Base-by-base conservation (phyloP, 2,329 filamentous ascomycete species). In the Cryoendolithus antarcticus region DNA sequence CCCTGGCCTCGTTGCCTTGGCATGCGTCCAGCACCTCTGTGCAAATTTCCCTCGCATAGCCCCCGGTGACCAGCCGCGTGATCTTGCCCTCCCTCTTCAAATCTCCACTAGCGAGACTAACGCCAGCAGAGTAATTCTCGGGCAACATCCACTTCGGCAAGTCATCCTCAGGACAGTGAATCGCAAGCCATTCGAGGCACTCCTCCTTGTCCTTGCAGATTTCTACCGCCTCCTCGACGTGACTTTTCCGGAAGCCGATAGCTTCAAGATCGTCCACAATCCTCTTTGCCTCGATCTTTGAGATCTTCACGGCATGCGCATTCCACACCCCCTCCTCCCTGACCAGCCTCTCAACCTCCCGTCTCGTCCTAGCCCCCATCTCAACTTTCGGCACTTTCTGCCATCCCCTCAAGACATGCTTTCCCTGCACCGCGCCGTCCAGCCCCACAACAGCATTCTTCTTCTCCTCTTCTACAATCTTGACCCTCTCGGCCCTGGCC, bases 141-240 rank as follows among this genome's bases (percentile, higher is more conserved):
- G 91, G 91, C 32, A 98, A 66, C 50, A 85, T 85, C 86, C 89
- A 96, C 5, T 74, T 69, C 1, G 91, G 91, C n/a, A 96, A 66
- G 53, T 96, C 91, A 56, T 98, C 91, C 57, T 98, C 91, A 1
- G 91, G 91, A 2, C 98, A 86, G 61, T 98, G 89, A 37, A 96
- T 88, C 35, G 98, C 72, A 10, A 98, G 71, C 91, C 91, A 98
- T 59, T 96, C 89, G 2, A 98, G 70, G 10, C 86, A 80, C 62
- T 98, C 91, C 57, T 95, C 88, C 24, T 82, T 74, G 57, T 94
- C 86, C 59, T 89, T 93, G 65, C 88, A 95, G 52, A 88, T 77
- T 33, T 77, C 77, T 1, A 83, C 75, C 6, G 91, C 89, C 62
- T 98, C 91, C 55, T 93, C 78, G 31, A 88, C 75, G 56, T 98